phyloP scores from a whole-genome alignment of 2,329 filamentous ascomycete genomes.

The Aspergillus persii region DNA sequence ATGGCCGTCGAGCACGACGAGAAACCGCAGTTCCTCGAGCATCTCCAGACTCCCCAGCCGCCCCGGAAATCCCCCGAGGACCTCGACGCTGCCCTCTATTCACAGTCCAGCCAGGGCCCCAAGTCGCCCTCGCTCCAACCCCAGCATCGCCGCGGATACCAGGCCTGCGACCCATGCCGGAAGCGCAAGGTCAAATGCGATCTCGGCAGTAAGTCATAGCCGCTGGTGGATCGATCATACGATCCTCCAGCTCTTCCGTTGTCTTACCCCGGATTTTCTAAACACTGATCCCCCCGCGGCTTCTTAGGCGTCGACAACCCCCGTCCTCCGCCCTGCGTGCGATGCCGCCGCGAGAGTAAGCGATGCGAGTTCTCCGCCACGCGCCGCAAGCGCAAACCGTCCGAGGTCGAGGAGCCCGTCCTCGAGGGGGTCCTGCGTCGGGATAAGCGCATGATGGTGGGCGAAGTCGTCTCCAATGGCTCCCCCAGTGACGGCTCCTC shows the following conservation, averaged over 20 bases:
- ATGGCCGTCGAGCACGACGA: conserved; percentile 19
- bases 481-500: conserved; percentile 25
- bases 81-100: conserved; percentile 16
- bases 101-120: conserved; percentile 16
- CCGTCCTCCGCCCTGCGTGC: conserved; percentile 86
- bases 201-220: conserved; percentile 41
- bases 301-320: conserved; percentile 75
- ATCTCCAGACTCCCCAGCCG: neutral
- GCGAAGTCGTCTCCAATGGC: conserved; percentile 39
- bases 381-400: conserved; percentile 81
- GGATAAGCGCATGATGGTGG: conserved; percentile 53
- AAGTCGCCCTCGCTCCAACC: conserved; percentile 33
- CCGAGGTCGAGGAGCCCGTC: conserved; percentile 43
- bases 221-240: conserved; percentile 1
- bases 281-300: conserved; percentile 12
- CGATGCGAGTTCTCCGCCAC: conserved; percentile 97
- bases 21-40: neutral
- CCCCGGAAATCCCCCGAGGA: neutral
- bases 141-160: conserved; percentile 48
- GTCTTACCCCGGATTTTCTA: neutral
- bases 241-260: conserved; percentile 3
- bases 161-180: conserved; percentile 50
- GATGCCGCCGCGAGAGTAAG: conserved; percentile 92
- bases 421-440: conserved; percentile 40
- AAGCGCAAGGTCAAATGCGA: conserved; percentile 52